Evolutionary conservation across 2,329 filamentous ascomycete genomes (phyloP), one percentile per base, ranked within the genome.

Genomic region (Cladosporium velox): DNA sequence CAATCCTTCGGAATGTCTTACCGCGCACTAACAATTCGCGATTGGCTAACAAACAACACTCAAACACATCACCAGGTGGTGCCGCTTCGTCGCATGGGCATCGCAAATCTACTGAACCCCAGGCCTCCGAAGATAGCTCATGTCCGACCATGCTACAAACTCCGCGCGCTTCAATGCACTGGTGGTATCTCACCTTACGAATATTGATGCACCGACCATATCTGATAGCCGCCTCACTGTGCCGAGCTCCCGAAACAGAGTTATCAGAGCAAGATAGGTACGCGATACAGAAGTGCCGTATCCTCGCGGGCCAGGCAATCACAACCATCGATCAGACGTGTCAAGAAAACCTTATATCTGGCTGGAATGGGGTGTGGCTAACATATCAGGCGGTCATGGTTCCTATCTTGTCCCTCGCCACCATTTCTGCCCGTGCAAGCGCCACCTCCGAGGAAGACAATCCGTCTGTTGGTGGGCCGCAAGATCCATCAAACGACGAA

Each of bases 291-390:
- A 87, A 86, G 34, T 93, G 90, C 75, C 85, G 90, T n/a, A 84
- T 87, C 60, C 84, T 92, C 1, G 90, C 91, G 8, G 87, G 86
- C 68, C 84, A 88, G 69, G 89, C 89, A 0, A 91, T 93, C 68
- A 85, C 88, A 66, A 90, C 92, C 67, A 91, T 93, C 68, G 84
- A 87, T 12, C 81, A 83, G 24, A 89, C 90, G 68, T 92, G 90
- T 79, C 86, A 86, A 55, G 85, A 87, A 55, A 91, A 91, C 74
- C 87, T 92, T 73, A 91, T 93, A 79, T 87, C 87, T 0, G 90
- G 90, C 7, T 93, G 90, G 91, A 91, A 92, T 75, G 90, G 88
- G 0, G 90, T 91, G 2, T 93, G 90, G 90, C 89, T 92, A 77
- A 85, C 91, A 66, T 93, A 92, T 78, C 91, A 93, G 76, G 90